Percentiles rank a stretch among this genome's conserved stretches.
Evolutionary conservation across 225 moss, liverwort and hornwort genomes (phyloP).

Genomic region (Antitrichia curtipendula): DNA sequence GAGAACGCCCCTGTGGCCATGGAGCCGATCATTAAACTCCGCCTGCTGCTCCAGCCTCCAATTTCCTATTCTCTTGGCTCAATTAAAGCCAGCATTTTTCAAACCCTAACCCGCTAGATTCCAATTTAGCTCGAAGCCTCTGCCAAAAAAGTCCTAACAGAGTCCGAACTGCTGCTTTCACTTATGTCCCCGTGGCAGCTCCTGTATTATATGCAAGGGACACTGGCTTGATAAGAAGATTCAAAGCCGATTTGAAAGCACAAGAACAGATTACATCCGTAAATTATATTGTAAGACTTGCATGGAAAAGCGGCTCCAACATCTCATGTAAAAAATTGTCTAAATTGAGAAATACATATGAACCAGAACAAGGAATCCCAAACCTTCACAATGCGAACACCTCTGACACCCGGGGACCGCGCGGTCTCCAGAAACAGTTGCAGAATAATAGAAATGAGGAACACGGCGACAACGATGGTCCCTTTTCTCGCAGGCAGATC

Average conservation of each 20-base stretch:
- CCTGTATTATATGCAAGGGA: background rate
- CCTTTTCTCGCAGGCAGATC: background rate
- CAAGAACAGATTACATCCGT: background rate
- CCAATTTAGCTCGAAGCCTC: background rate
- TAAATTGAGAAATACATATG: background rate
- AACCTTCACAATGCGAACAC: constrained; percentile 11
- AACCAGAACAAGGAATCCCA: constrained; percentile 52
- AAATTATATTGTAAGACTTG: background rate
- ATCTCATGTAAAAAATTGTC: background rate
- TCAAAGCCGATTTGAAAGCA: background rate
- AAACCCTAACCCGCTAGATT: background rate
- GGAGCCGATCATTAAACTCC: background rate
- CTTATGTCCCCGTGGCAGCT: background rate
- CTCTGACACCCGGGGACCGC: background rate
- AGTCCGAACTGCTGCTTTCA: background rate
- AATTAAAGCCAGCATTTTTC: background rate
- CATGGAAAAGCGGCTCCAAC: background rate
- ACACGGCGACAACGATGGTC: background rate
- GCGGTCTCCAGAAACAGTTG: constrained; percentile 26
- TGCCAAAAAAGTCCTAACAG: background rate
- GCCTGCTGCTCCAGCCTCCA: background rate
- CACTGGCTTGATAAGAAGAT: background rate
- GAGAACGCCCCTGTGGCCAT: constrained; percentile 2
- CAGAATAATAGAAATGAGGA: constrained; percentile 6
- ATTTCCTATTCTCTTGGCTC: background rate